Evolutionary conservation across 2,329 filamentous ascomycete genomes (phyloP).

Genomic region (Apiospora kogelbergensis): DNA sequence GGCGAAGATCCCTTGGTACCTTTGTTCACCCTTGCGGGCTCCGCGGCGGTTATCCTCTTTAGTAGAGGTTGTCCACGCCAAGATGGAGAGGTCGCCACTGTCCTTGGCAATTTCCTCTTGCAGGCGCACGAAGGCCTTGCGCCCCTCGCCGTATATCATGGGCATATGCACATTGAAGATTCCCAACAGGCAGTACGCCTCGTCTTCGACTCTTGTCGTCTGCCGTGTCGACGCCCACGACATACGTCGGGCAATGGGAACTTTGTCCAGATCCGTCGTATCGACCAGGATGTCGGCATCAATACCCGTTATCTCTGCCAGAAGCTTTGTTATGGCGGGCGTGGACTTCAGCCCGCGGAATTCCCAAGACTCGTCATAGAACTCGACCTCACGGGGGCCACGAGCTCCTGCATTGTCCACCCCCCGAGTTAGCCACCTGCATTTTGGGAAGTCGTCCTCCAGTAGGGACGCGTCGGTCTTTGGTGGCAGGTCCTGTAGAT

Average conservation of each 20-base stretch:
- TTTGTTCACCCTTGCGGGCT: neutral
- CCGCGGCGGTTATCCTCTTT: neutral
- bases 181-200: slow-evolving; percentile 33
- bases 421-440: slow-evolving; percentile 12
- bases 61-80: slow-evolving; percentile 3
- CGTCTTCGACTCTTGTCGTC: slow-evolving; percentile 27
- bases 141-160: slow-evolving; percentile 33
- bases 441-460: neutral
- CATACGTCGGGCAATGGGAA: slow-evolving; percentile 8
- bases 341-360: neutral
- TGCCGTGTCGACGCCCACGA: slow-evolving; percentile 28
- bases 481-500: neutral
- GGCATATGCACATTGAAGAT: slow-evolving; percentile 33
- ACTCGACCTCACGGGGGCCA: slow-evolving; percentile 8
- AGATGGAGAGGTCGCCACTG: slow-evolving; percentile 7
- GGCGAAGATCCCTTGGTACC: neutral
- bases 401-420: slow-evolving; percentile 12
- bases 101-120: slow-evolving; percentile 27
- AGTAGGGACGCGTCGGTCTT: neutral
- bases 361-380: slow-evolving; percentile 3
- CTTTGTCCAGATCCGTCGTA: neutral
- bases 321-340: neutral
- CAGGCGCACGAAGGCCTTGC: slow-evolving; percentile 27
- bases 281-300: neutral
- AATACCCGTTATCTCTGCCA: neutral